Conservation (phyloP, 192 early-diverging fungal genomes). For the Coemansia sp. region DNA sequence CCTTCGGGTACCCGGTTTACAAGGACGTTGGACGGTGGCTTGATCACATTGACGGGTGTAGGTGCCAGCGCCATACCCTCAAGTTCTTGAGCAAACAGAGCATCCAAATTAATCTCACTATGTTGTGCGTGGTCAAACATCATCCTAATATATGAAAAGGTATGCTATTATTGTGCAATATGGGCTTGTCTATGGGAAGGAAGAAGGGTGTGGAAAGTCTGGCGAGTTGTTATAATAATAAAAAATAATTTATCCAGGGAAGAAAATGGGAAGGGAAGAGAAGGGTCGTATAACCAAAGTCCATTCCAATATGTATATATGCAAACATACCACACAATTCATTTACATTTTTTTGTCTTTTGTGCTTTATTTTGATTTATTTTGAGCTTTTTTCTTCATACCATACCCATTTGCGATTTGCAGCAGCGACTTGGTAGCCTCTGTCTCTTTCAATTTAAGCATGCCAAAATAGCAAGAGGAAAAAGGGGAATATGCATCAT, state of each 20-base stretch:
- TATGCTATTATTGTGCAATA: conserved; percentile 1
- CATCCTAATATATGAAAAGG: conserved; percentile 12
- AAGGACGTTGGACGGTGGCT: conserved; percentile 22
- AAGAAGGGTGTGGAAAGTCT: too few species aligned
- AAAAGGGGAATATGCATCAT: not conserved
- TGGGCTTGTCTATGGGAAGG: too few species aligned
- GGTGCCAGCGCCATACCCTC: conserved; percentile 29
- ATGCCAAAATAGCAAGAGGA: too few species aligned
- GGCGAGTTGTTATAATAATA: too few species aligned
- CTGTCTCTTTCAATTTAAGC: too few species aligned
- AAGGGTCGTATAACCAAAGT: too few species aligned
- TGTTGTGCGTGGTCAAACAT: conserved; percentile 21
- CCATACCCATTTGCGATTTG: too few species aligned
- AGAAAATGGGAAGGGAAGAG: not conserved
- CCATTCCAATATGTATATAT: too few species aligned
- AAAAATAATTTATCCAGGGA: not conserved
- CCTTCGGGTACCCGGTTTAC: conserved; percentile 44
- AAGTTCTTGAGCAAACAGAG: conserved; percentile 36
- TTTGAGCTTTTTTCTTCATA: not conserved
- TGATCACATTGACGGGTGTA: conserved; percentile 12
- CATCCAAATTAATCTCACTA: conserved; percentile 24
- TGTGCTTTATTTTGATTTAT: too few species aligned
- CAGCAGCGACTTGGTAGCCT: too few species aligned
- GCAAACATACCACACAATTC: too few species aligned
- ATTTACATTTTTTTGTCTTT: too few species aligned